Evolutionary conservation across 306 rosid genomes (phyloP), one percentile per base, ranked within the genome.

Genomic region (Ormosia semicastrata): DNA sequence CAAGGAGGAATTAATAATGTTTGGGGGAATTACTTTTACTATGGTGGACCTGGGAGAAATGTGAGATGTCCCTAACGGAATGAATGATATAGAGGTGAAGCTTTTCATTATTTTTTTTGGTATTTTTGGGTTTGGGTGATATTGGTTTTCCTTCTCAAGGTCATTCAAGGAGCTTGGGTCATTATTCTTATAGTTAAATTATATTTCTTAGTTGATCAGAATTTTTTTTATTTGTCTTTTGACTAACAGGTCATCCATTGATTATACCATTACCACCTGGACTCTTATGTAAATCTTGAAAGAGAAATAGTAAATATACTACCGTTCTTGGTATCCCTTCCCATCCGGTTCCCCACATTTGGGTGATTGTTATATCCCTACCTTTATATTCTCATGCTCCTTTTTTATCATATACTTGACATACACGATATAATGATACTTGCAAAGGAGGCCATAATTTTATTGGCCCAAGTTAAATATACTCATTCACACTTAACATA

Each of bases 21-120:
- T 78, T 95, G 99, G 99, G 99, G 99, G 14, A 93, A 91, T 81
- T 91, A 95, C 68, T 95, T 95, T 87, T 93, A 95, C 82, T 95
- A 93, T 65, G 99, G 99, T 85, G 99, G 99, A 37, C 98, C 99
- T 15, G 99, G 99, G 62, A 95, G 94, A 88, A 95, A 89, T 87
- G 90, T 88, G 18, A 87, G 87, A 66, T 95, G 99, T 83, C 97
- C 99, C 76, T 95, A 89, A 76, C 85, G 88, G 82, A 66, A 57
- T 59, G 1, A 64, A 65, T 56, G 73, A 87, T 78, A 85, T 71
- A 85, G 62, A 84, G 76, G 58, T 74, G 65, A 78, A 66, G n/a
- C 29, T 24, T 54, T 79, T 12, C 36, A 7, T 41, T 29, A 36
- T 37, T 8, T 44, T 29, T 40, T 47, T 76, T 60, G 69, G 86